phyloP scores from a whole-genome alignment of 2,329 filamentous ascomycete genomes.

The Furcasterigmium furcatum region DNA sequence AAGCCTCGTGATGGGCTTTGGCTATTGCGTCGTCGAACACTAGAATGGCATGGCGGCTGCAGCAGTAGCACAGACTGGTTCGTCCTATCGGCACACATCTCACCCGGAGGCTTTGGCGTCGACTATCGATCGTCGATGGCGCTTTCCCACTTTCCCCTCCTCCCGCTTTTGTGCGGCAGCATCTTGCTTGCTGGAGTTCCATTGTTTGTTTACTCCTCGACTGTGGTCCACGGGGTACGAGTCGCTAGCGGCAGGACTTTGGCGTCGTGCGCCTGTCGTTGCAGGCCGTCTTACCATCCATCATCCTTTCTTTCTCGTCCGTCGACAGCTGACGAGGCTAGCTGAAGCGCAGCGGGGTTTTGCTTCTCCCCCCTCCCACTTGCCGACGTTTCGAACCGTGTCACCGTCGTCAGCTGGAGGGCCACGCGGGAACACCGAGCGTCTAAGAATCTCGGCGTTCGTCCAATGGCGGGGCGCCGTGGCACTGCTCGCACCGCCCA shows the following conservation, averaged over 20 bases:
- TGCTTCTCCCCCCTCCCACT: neutral
- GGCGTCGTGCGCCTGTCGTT: too few relatives aligned
- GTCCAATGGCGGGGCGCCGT: neutral
- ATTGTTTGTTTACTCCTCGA: neutral
- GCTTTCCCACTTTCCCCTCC: too few relatives aligned
- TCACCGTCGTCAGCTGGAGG: neutral
- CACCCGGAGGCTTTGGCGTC: too few relatives aligned
- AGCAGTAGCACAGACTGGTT: neutral
- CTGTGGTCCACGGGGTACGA: neutral
- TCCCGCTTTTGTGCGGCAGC: too few relatives aligned
- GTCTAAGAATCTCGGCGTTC: neutral
- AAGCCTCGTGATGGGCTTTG: too few relatives aligned
- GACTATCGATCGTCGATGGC: too few relatives aligned
- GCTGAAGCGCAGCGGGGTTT: neutral
- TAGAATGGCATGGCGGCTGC: constrained; percentile 6
- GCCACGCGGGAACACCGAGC: neutral
- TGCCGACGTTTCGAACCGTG: constrained; percentile 1
- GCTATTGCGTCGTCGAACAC: too few relatives aligned
- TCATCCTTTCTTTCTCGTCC: too few relatives aligned
- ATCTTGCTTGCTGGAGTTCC: neutral
- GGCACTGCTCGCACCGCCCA: too few relatives aligned
- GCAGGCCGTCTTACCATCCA: too few relatives aligned
- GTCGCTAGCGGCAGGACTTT: neutral
- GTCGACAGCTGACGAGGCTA: too few relatives aligned
- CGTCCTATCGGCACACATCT: neutral